Evolutionary conservation across 148 eudicot species (phyloP), one percentile per base, ranked within the genome.

Genomic region (Cornus florida): DNA sequence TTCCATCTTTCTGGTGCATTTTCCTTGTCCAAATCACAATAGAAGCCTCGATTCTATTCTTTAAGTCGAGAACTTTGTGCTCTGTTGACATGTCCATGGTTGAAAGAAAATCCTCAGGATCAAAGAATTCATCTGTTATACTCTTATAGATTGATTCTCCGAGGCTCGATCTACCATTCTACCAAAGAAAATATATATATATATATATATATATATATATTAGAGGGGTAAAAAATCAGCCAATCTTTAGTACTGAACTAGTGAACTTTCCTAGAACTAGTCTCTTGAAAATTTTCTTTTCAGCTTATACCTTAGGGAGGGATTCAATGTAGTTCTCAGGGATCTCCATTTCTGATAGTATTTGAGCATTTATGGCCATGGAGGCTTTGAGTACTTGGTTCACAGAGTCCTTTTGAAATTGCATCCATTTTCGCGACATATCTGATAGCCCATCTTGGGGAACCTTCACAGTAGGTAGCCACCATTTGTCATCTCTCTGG

Each of bases 11-110:
- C 7, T 86, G 90, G 62, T 84, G 57, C 98, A 94, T 89, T 85
- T 92, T 94, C 82, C 97, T 87, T 75, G 86, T 90, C 98, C 98
- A 94, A 10, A 94, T 94, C 77, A 92, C 89, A 14, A 91, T 85
- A 3, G 98, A 92, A 32, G 98, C 97, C 87, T 94, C 98, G 35
- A 94, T 92, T 86, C 87, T 91, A 86, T 94, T 92, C 91, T 92
- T 94, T 10, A 94, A 86, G 71, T 94, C 97, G 6, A 94, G 90
- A 69, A 92, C 91, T 79, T 84, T 89, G 84, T 89, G 92, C 77
- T 94, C 98, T 13, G 97, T 85, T 14, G 91, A 84, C 84, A 94
- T 73, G 77, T 92, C 98, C 87, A 88, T 78, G 70, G 75, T 80
- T 4, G 78, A 78, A 22, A 90, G 88, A 66, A 90, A 90, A 4